Conservation (phyloP, 108 stramenopile genomes). For the Cyclotella sp. region DNA sequence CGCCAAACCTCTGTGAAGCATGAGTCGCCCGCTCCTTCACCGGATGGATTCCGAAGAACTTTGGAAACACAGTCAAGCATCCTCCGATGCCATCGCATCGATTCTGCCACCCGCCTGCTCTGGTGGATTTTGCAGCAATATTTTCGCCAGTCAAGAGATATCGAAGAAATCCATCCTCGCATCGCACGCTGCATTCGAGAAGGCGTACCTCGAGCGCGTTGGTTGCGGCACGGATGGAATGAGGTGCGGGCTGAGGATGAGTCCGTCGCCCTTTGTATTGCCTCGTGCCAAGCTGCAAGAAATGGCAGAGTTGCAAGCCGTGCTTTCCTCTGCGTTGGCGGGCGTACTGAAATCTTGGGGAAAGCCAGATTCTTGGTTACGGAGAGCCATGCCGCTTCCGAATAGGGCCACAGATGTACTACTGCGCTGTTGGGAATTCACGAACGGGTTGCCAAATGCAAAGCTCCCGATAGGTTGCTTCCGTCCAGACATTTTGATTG, state of each 20-base stretch:
- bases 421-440: neutral
- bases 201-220: neutral
- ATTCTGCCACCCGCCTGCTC: neutral
- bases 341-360: neutral
- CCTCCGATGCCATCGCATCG: neutral
- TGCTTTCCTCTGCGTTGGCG: neutral
- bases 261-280: neutral
- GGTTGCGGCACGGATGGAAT: neutral
- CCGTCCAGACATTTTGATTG: constrained; percentile 1
- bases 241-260: neutral
- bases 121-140: neutral
- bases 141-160: neutral
- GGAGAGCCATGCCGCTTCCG: neutral
- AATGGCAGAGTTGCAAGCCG: neutral
- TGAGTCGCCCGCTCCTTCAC: no score
- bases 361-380: neutral
- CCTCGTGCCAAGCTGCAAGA: constrained; percentile 1
- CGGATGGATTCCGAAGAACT: no score
- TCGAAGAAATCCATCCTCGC: neutral
- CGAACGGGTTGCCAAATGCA: neutral
- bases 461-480: neutral
- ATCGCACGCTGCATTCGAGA: neutral
- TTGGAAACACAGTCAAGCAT: no score
- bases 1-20: no score
- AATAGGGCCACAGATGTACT: neutral